Evolutionary conservation across 192 early-diverging fungal genomes (phyloP), one percentile per base, ranked within the genome.

Genomic region (Podila epigama): DNA sequence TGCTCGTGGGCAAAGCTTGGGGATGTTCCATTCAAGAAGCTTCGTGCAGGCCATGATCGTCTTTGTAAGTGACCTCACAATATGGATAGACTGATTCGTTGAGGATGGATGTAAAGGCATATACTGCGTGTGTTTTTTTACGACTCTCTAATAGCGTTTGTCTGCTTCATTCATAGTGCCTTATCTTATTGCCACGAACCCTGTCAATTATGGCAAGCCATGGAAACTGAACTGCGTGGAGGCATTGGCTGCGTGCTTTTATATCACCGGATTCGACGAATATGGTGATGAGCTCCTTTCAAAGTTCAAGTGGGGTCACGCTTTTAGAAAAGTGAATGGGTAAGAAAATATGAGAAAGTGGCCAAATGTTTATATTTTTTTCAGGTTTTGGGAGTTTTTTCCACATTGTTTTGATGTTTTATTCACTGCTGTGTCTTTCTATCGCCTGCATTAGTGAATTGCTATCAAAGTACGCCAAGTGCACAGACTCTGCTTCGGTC

Each of bases 191-290:
- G 98, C 98, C 0, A 91, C 96, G 4, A 99, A 99, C 70, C 95
- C 96, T 5, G 96, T 97, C 51, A 99, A 99, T 79, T 98, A 99
- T 81, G 98, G 98, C 27, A 89, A 89, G 59, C 96, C 97, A 20
- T 96, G 91, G 89, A 94, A 94, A 58, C 84, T 99, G 62, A 99
- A 98, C 79, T 98, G 96, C 82, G 98, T 91, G 16, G 98, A 99
- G 77, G 98, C 98, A 1, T 86, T 98, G 68, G 98, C 98, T 12
- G 98, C 96, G 0, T 89, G 89, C 34, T 94, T 96, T 62, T 97
- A 91, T 68, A 95, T 99, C 36, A 89, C 90, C 20, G 97, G 87
- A n/a, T 88, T 81, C 50, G 83, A 84, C 56, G 82, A 84, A 41
- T 77, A 88, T 39, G 87, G 94, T 20, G 91, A 95, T 68, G 82